Base-by-base conservation (phyloP, 2,329 filamentous ascomycete genomes). In the Boeremia exigua region DNA sequence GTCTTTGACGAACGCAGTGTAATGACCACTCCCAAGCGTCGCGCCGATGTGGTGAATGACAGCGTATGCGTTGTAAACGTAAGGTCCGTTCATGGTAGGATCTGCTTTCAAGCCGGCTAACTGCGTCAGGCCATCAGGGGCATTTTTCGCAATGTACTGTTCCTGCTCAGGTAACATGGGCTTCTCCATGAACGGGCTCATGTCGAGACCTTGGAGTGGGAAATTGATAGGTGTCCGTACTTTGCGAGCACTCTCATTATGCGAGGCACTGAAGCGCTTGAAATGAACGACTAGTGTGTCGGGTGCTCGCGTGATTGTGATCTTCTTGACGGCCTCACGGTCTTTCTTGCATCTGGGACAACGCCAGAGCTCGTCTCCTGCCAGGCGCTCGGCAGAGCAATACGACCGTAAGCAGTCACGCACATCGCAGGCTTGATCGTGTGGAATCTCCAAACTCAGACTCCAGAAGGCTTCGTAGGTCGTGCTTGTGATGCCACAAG, bases 61-160 rank as follows among this genome's bases (percentile, higher is more conserved):
- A 2, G 88, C 94, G 71, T 96, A 97, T 48, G 90, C 88, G 69
- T 96, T 89, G 74, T 97, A 99, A 5, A 81, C 78, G 69, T 90
- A 92, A 0, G 90, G 88, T 0, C 77, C 77, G 12, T 75, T 78
- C 75, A 80, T 80, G 1, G 72, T 71, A 1, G 72, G 68, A 44
- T 79, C 78, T 1, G 70, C 61, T 38, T 77, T 77, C 25, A 78
- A 59, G 6, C 63, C 62, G 1, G 73, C 67, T 8, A 73, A 50
- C 19, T 75, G 68, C 2, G 57, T 52, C 7, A 61, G 58, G 5
- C 68, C 65, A 10, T 74, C 71, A 19, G 60, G 55, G 1, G 68
- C 63, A 11, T 65, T 65, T 12, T 60, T 56, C 19, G 62, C 51
- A 3, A 76, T 62, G n/a, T 68, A 74, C 54, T 80, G 78, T 56